Conservation (phyloP, 2,329 filamentous ascomycete genomes). For the Gaeumannomyces sp. region DNA sequence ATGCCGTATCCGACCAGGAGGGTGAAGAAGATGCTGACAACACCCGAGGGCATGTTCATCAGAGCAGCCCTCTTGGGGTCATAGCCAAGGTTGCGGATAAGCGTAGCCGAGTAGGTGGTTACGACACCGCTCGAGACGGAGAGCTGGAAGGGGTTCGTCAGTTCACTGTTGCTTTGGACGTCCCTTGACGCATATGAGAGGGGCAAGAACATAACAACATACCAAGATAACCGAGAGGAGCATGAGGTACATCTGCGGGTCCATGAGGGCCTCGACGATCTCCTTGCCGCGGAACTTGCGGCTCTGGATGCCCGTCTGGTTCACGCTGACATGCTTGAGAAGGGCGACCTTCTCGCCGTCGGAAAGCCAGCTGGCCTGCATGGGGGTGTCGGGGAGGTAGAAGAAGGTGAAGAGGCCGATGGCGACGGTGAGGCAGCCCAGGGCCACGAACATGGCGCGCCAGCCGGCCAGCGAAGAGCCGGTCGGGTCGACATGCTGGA, state of each 20-base stretch:
- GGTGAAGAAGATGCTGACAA: conserved; percentile 42
- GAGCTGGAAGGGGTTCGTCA: conserved; percentile 32
- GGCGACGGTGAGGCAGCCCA: conserved; percentile 24
- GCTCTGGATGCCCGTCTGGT: conserved; percentile 29
- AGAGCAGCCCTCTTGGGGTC: conserved; percentile 10
- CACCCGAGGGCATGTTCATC: conserved; percentile 13
- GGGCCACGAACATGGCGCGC: conserved; percentile 22
- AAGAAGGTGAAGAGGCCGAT: conserved; percentile 23
- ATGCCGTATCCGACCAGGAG: conserved; percentile 41
- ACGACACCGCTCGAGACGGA: conserved; percentile 23
- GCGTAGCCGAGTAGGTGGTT: conserved; percentile 15
- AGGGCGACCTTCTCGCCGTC: conserved; percentile 22
- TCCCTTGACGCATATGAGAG: background rate
- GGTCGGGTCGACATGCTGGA: conserved; percentile 14
- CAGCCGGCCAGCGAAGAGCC: conserved; percentile 3
- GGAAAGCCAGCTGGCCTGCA: conserved; percentile 27
- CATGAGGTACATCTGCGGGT: conserved; percentile 19
- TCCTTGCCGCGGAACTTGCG: conserved; percentile 15
- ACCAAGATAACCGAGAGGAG: conserved; percentile 17
- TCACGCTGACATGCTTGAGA: conserved; percentile 27
- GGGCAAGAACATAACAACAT: conserved; percentile 1
- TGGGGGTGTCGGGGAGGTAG: conserved; percentile 29
- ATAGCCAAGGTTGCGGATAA: conserved; percentile 17
- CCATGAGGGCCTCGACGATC: conserved; percentile 15
- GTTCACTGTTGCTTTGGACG: background rate